These are phyloP conservation scores for Verticillium dahliae DNA, from an alignment of 2,329 filamentous ascomycete genomes.

Conservation along the genomic window DNA sequence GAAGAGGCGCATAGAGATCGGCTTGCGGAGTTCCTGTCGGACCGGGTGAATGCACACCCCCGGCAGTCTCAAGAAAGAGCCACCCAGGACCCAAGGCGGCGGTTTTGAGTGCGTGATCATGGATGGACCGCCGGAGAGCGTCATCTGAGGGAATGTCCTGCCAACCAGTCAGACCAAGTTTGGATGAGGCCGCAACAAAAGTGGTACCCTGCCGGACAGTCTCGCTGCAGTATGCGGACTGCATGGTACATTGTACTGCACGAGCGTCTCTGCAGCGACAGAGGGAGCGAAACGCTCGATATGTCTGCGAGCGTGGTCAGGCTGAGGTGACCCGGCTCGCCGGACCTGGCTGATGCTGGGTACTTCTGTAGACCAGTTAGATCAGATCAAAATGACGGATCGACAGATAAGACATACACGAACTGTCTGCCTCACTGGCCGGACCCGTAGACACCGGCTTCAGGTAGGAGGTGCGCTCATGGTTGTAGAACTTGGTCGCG, in stretches of 20 bases:
- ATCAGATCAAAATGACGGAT: background rate
- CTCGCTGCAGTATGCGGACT: constrained; percentile 71
- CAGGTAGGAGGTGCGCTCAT: constrained; percentile 55
- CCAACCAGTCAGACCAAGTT: background rate
- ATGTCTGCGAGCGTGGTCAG: constrained; percentile 40
- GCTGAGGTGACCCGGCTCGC: background rate
- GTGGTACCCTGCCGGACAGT: constrained; percentile 32
- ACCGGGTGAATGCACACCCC: constrained; percentile 72
- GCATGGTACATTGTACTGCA: constrained; percentile 66
- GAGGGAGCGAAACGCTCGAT: constrained; percentile 51
- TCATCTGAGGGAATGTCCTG: constrained; percentile 44
- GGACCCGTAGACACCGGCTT: constrained; percentile 80
- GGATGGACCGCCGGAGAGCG: constrained; percentile 41
- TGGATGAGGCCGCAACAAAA: background rate
- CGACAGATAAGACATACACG: constrained; percentile 34
- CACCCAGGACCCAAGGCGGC: constrained; percentile 40
- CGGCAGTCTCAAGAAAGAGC: constrained; percentile 73
- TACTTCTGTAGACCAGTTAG: background rate
- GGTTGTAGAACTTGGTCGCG: constrained; percentile 36
- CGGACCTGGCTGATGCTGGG: background rate
- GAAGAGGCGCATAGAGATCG: constrained; percentile 67
- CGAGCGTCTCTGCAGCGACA: constrained; percentile 48
- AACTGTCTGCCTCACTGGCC: constrained; percentile 62
- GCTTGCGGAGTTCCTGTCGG: constrained; percentile 72
- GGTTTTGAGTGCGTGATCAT: constrained; percentile 34